Evolutionary conservation across 2,329 filamentous ascomycete species (phyloP), one percentile per base, ranked within the genome.

Genomic region (Pseudocercospora crystallina): DNA sequence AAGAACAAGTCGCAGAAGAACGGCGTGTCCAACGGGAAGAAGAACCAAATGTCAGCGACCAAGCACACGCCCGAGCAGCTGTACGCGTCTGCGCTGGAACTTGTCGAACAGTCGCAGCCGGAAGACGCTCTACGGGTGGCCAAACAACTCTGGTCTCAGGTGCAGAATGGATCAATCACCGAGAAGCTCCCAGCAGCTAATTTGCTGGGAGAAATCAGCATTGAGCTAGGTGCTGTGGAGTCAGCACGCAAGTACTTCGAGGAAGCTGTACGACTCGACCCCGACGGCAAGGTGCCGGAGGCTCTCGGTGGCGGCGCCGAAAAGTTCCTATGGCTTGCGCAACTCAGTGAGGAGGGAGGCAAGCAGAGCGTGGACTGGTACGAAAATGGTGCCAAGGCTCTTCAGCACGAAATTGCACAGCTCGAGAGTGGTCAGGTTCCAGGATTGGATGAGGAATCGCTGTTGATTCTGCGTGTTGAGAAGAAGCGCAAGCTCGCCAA

Each of bases 241-340:
- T 74, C 81, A 12, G 92, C 92, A 36, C 80, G 86, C 52, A 72
- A 77, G 40, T 85, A 83, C 64, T 95, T 96, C 64, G 69, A 84
- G 53, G 78, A 81, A 39, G 90, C 94, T 0, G 86, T 87, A 33
- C 75, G 79, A 47, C 79, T 94, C 32, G 94, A 99, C 67, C 79
- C 84, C 17, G 82, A 91, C 50, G 94, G 92, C 13, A 72, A 76
- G 34, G 74, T 84, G 52, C 80, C 86, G 13, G 86, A 90, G 63
- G 80, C 82, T 34, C 69, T 85, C 44, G 91, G 90, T 42, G 90
- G 89, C 26, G 91, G 91, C 1, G 83, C 90, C 0, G 92, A 97
- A 67, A 97, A 96, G 73, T 97, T 96, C 66, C 74, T 97, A 42
- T 95, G 91, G 82, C 77, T 99, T 51, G 94, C 94, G 57, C 94